A percentile compares a stretch with the other conserved stretches of the same genome.
Evolutionary conservation across 768 basidiomycete genomes (phyloP).

Genomic region (Lyophyllum semitale): DNA sequence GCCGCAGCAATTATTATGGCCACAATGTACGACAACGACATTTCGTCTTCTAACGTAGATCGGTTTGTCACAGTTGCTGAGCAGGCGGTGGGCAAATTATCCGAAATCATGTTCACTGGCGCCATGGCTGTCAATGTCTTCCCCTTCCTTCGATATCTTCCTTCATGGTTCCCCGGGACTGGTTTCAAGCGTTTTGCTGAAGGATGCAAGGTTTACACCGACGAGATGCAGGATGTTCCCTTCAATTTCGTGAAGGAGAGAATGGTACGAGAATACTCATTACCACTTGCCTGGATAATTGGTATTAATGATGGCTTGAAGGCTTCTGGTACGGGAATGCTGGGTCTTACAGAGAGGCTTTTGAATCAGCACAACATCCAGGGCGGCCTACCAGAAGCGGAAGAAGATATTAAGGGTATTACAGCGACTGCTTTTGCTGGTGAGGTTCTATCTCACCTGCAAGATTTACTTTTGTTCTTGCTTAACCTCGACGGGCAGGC

Average conservation of each 20-base stretch:
- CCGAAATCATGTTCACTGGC: slow-evolving; percentile 19
- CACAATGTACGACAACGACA: slow-evolving; percentile 29
- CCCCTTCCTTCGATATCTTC: slow-evolving; percentile 32
- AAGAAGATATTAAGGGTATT: slow-evolving; percentile 13
- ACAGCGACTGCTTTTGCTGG: slow-evolving; percentile 17
- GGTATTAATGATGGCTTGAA: not conserved
- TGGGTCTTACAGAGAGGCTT: slow-evolving; percentile 10
- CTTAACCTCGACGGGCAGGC: not conserved
- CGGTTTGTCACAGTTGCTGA: slow-evolving; percentile 24
- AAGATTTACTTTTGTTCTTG: not conserved
- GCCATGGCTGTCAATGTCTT: slow-evolving; percentile 26
- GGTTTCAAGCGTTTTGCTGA: slow-evolving; percentile 22
- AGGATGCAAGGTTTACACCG: slow-evolving; percentile 4
- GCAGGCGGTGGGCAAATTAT: slow-evolving; percentile 10
- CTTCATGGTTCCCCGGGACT: slow-evolving; percentile 37
- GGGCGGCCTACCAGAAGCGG: not conserved
- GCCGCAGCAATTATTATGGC: slow-evolving; percentile 20
- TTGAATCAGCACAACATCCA: not conserved
- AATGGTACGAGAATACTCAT: slow-evolving; percentile 1
- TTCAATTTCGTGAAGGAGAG: slow-evolving; percentile 15
- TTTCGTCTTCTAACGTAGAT: slow-evolving; percentile 23
- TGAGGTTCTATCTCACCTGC: not conserved
- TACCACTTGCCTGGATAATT: not conserved
- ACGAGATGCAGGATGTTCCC: slow-evolving; percentile 17
- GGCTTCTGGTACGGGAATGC: not conserved